Percentiles rank a stretch among this genome's conserved stretches.
These are phyloP conservation scores for Annulohypoxylon stygium DNA, from an alignment of 495 filamentous ascomycete genomes.

Conservation along the genomic window DNA sequence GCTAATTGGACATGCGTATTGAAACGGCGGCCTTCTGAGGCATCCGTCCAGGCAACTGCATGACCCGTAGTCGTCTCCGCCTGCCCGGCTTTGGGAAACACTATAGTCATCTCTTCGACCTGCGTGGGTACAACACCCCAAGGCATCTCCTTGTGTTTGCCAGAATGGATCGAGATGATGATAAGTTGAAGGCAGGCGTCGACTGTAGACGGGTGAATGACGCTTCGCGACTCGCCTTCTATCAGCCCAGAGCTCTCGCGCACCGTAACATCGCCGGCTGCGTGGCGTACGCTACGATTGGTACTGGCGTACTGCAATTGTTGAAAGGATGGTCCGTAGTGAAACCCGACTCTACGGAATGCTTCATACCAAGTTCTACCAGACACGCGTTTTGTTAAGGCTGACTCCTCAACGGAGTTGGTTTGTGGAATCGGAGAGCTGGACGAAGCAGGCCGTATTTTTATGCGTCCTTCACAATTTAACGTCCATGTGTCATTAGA, in stretches of 20 bases:
- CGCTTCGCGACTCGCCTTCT: slow-evolving; percentile 54
- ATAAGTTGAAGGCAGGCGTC: slow-evolving; percentile 56
- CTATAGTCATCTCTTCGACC: slow-evolving; percentile 54
- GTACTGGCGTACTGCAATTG: slow-evolving; percentile 45
- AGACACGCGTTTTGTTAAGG: slow-evolving; percentile 32
- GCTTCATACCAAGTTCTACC: slow-evolving; percentile 54
- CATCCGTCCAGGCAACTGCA: slow-evolving; percentile 31
- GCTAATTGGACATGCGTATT: slow-evolving; percentile 40
- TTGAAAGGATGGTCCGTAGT: slow-evolving; percentile 57
- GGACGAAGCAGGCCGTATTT: neutral
- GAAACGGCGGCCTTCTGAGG: slow-evolving; percentile 33
- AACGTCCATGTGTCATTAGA: slow-evolving; percentile 9
- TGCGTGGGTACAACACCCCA: slow-evolving; percentile 56
- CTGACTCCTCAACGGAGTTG: neutral
- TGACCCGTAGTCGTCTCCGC: slow-evolving; percentile 15
- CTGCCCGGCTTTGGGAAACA: slow-evolving; percentile 43
- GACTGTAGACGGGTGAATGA: slow-evolving; percentile 56
- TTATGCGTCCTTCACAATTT: slow-evolving; percentile 15
- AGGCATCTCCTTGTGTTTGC: slow-evolving; percentile 21
- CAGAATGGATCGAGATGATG: slow-evolving; percentile 49
- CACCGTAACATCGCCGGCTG: neutral
- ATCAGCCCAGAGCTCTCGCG: neutral
- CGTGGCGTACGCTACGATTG: slow-evolving; percentile 39
- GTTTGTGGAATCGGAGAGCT: too few species aligned
- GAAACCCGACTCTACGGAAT: slow-evolving; percentile 53